Percentiles rank a stretch among this genome's conserved stretches.
Evolutionary conservation across 768 basidiomycete genomes (phyloP).

Genomic region (Amanita polypyramis): DNA sequence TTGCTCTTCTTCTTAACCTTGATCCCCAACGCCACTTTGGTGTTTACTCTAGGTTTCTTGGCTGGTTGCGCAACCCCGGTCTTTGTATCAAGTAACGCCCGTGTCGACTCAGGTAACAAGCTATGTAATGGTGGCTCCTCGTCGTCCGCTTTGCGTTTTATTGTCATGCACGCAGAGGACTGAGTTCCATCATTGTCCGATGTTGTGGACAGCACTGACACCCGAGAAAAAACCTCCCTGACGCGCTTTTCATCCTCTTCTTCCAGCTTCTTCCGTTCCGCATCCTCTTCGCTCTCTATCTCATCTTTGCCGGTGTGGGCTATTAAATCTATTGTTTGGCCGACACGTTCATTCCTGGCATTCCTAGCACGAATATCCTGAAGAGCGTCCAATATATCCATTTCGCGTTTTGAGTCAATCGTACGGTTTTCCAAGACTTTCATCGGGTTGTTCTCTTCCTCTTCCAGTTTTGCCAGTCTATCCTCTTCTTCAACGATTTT

Average conservation of each 20-base stretch:
- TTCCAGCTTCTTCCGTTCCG: constrained; percentile 56
- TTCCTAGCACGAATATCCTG: constrained; percentile 87
- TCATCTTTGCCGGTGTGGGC: constrained; percentile 57
- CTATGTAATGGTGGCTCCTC: constrained; percentile 61
- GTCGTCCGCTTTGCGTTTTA: constrained; percentile 82
- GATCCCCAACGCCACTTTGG: constrained; percentile 63
- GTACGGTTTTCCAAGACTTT: constrained; percentile 91
- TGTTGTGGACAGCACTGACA: constrained; percentile 29
- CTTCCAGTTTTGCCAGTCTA: constrained; percentile 73
- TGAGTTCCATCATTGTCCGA: constrained; percentile 11
- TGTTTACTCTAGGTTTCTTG: constrained; percentile 55
- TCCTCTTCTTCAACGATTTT: constrained; percentile 73
- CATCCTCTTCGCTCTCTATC: constrained; percentile 69
- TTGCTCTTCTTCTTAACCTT: constrained; percentile 42
- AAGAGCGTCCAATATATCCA: constrained; percentile 95
- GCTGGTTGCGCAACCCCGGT: constrained; percentile 23
- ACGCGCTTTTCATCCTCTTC: constrained; percentile 91
- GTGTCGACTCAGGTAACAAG: constrained; percentile 56
- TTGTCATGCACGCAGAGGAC: constrained; percentile 36
- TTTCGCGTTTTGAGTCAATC: constrained; percentile 88
- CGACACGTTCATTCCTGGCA: constrained; percentile 80
- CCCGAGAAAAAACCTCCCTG: constrained; percentile 77
- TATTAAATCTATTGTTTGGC: constrained; percentile 59
- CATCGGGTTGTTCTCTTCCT: constrained; percentile 96
- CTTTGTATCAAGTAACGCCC: constrained; percentile 46